Base-by-base conservation (phyloP, 2,329 filamentous ascomycete species). In the Boeremia lycopersici region DNA sequence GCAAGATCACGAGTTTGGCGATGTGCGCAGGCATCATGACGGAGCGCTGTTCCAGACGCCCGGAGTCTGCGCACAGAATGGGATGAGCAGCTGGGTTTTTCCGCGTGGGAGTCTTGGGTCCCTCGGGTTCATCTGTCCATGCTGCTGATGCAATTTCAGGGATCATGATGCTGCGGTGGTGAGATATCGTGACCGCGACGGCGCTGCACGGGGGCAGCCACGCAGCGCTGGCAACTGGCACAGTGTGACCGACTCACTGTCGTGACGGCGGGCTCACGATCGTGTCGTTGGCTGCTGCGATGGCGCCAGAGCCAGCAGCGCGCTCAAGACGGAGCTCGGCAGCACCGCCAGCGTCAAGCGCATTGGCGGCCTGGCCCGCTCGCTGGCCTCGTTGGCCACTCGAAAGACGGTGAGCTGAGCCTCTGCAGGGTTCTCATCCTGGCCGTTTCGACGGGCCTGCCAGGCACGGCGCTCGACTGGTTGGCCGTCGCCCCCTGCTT, bases 371-470 rank as follows among this genome's bases (percentile, higher is more conserved):
- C 53, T 56, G 42, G 47, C 36, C 47, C 47, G 42, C 40, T 38
- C 42, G 44, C 17, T 29, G 51, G 53, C 48, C 49, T 41, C 43
- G 56, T 53, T 62, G 53, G 55, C 52, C 55, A 51, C 31, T 60
- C 56, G 59, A 56, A 56, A 59, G 58, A 63, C 59, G 60, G 57
- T 64, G 61, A 56, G 61, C 56, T 64, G 59, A 60, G 57, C 31
- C 43, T 49, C 52, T 42, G 52, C 52, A 55, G 36, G 52, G 52
- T 28, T 50, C 46, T 50, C 52, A 51, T 53, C 61, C 45, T 46
- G 56, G 54, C 53, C 51, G 67, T 70, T 68, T 68, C 65, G 52
- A 69, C 61, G 59, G 61, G 58, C 53, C 56, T 52, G 60, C 53
- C 66, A 68, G 65, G 61, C 60, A 65, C 63, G 48, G 42, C 58